These are phyloP conservation scores for Aureobasidium sp. DNA, from an alignment of 2,329 filamentous ascomycete species.

Conservation along the genomic window DNA sequence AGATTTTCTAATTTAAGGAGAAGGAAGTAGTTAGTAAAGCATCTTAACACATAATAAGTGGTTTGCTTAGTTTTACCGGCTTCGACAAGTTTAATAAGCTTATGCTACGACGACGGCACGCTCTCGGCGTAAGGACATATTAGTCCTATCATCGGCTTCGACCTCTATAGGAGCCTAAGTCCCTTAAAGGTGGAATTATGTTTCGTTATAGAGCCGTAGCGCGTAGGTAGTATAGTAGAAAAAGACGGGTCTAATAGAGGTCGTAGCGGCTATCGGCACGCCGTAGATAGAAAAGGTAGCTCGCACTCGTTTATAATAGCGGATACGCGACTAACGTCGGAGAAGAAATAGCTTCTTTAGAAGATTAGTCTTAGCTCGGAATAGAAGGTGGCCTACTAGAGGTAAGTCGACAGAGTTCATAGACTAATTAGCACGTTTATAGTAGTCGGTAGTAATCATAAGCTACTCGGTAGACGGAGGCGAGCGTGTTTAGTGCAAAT, in stretches of 20 bases:
- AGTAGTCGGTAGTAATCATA: not conserved
- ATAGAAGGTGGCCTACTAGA: not conserved
- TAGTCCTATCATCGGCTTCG: not conserved
- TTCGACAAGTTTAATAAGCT: constrained; percentile 51
- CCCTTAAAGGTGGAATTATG: not conserved
- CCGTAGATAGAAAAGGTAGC: not conserved
- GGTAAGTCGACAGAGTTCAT: not conserved
- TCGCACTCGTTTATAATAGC: not conserved
- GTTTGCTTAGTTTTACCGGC: constrained; percentile 17
- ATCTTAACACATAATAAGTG: not conserved
- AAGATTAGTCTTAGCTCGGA: no score
- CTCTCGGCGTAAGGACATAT: constrained; percentile 28
- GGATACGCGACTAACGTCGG: not conserved
- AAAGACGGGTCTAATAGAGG: not conserved
- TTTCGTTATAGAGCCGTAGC: not conserved
- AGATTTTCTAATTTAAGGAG: constrained; percentile 43
- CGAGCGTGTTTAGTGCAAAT: not conserved
- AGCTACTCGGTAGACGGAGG: not conserved
- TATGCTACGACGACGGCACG: constrained; percentile 43
- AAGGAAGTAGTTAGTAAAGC: not conserved
- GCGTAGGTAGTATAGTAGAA: not conserved
- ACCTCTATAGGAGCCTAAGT: not conserved
- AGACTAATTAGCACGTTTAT: not conserved
- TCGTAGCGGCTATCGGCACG: not conserved
- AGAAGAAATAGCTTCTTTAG: no score